Percentiles rank a stretch among this genome's conserved stretches.
Conservation (phyloP, 140 eudicot genomes). For the Oenanthe javanica region DNA sequence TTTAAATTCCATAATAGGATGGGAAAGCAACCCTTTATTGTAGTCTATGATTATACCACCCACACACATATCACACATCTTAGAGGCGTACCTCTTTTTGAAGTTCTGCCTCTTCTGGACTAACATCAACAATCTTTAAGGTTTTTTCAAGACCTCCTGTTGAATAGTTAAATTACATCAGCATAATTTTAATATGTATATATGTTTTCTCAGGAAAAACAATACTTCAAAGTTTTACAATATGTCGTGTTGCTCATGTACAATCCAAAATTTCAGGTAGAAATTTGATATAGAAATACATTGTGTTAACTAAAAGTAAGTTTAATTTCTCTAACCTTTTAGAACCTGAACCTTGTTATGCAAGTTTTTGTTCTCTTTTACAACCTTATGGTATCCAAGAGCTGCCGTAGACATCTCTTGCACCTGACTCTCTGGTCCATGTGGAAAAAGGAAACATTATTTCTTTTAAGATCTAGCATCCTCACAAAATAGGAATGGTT, state of each 20-base stretch:
- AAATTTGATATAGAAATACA: neutral
- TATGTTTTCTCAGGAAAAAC: neutral
- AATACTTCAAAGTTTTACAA: neutral
- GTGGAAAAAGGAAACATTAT: constrained; percentile 1
- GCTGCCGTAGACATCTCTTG: constrained; percentile 80
- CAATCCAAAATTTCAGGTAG: neutral
- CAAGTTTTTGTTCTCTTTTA: constrained; percentile 69
- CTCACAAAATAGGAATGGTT: neutral
- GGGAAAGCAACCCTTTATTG: neutral
- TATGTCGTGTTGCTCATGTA: neutral
- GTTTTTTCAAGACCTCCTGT: constrained; percentile 75
- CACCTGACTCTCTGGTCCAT: constrained; percentile 51
- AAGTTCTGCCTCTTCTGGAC: constrained; percentile 46
- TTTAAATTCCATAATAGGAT: neutral
- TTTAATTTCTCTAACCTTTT: constrained; percentile 48
- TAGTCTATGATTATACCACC: neutral
- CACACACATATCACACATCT: neutral
- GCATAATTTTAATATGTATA: neutral
- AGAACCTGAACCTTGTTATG: constrained; percentile 91
- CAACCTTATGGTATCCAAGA: constrained; percentile 75
- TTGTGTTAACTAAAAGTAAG: neutral
- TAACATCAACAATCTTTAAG: constrained; percentile 87
- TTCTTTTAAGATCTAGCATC: neutral
- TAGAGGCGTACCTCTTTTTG: constrained; percentile 1
- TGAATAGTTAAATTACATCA: constrained; percentile 1